Evolutionary conservation across 169 alveolate species (phyloP), one percentile per base, ranked within the genome.

Genomic region (Eimeria nieschulzi): DNA sequence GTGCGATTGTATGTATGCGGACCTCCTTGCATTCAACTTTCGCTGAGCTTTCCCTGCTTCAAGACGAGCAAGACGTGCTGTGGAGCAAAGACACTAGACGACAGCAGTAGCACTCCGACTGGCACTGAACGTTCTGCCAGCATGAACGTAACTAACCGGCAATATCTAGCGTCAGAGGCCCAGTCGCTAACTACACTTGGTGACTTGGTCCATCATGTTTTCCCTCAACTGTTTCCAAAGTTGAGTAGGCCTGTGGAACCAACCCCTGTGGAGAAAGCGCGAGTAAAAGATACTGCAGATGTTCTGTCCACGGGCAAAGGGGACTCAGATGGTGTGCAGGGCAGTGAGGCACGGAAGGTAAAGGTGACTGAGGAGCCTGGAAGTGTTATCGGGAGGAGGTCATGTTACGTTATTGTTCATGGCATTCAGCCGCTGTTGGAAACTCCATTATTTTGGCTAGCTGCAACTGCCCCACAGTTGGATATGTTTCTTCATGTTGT

Each of bases 211-310:
- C 93, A 88, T 64, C 54, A 75, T 46, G 72, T 75, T 8, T 9
- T 88, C 53, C 90, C 88, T 61, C 93, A 88, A 26, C 59, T 88
- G 90, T 88, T 88, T 53, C 93, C 93, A 21, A 63, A 63, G 93
- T 19, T 19, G 75, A 64, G 70, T 1, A 12, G 82, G 82, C 26
- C 56, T 26, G 19, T 25, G 26, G 56, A 13, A 21, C 15, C 86
- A 53, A 5, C 78, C 13, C 33, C 78, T 19, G 25, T 23, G 56
- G 78, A 73, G 5, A 5, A 55, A 26, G 66, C 90, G 23, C 13
- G 72, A 23, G 25, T 70, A 2, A 51, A 55, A 79, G 25, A 66
- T 53, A 15, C 5, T 1, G 82, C 56, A 12, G 56, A 46, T 10
- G 56, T 7, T 0, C 56, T 56, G 21, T 46, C 82, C 33, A 39